A percentile compares a stretch with the other conserved stretches of the same genome.
Conservation (phyloP, 2,329 filamentous ascomycete species). For the Botryotinia globosa region DNA sequence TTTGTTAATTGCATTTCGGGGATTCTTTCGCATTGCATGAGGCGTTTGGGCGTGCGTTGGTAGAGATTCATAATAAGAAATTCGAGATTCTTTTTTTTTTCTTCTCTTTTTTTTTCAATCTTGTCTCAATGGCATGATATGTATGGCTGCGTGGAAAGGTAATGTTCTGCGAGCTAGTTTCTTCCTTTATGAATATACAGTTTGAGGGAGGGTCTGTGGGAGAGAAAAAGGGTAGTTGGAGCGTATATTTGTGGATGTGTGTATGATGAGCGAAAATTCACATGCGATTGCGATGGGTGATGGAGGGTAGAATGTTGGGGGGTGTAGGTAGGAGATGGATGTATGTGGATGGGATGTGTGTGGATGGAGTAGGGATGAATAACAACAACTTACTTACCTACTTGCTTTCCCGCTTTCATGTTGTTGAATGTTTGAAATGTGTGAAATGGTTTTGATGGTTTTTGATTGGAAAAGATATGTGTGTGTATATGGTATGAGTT, state of each 20-base stretch:
- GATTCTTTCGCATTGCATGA: constrained; percentile 18
- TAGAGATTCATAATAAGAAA: constrained; percentile 14
- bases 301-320: not conserved
- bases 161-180: not conserved
- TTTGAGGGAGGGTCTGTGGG: not conserved
- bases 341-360: not conserved
- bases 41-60: constrained; percentile 15
- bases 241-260: not conserved
- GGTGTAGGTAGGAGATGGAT: not conserved
- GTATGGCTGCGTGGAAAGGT: not conserved
- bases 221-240: not conserved
- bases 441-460: too few relatives aligned
- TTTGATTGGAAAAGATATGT: too few relatives aligned
- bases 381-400: not conserved
- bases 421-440: not conserved
- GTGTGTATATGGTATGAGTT: too few relatives aligned
- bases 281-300: not conserved
- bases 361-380: not conserved
- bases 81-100: constrained; percentile 6
- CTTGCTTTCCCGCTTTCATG: not conserved
- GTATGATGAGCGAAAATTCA: not conserved
- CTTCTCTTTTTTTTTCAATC: not conserved
- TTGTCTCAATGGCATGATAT: constrained; percentile 10
- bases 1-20: constrained; percentile 11
- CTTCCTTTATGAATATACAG: constrained; percentile 8